Conservation (phyloP, 345 rosid genomes). For the Gossypium herbaceum region DNA sequence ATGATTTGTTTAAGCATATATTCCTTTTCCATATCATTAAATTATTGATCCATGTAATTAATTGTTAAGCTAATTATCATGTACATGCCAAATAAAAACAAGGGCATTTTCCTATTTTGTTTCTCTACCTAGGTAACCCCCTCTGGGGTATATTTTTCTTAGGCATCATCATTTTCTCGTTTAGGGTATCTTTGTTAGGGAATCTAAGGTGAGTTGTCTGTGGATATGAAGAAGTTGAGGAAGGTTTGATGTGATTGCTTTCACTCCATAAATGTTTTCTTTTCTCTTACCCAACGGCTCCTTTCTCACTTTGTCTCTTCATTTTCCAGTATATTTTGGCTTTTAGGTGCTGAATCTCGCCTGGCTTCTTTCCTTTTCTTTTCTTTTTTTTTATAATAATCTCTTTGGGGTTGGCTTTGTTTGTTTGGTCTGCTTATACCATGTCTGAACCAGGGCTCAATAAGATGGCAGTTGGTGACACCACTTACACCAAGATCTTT, state of each 20-base stretch:
- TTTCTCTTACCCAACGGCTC: conserved; percentile 17
- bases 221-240: background rate
- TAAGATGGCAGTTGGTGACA: conserved; percentile 41
- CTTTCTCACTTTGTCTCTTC: background rate
- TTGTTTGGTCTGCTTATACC: background rate
- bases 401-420: background rate
- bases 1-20: conserved; percentile 17
- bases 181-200: conserved; percentile 37
- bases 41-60: no score
- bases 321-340: background rate
- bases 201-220: conserved; percentile 33
- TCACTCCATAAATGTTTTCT: background rate
- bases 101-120: background rate
- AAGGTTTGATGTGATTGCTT: conserved; percentile 5
- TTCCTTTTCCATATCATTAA: background rate
- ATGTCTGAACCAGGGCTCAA: conserved; percentile 33
- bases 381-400: background rate
- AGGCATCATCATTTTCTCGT: conserved; percentile 29
- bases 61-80: background rate
- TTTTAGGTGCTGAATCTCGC: conserved; percentile 9
- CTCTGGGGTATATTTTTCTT: no score
- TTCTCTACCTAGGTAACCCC: background rate
- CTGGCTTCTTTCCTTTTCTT: background rate
- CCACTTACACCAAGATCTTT: conserved; percentile 38
- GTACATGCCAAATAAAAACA: background rate